Evolutionary conservation across 2,329 filamentous ascomycete genomes (phyloP), one percentile per base, ranked within the genome.

Genomic region (Akanthomyces dipterigenus): DNA sequence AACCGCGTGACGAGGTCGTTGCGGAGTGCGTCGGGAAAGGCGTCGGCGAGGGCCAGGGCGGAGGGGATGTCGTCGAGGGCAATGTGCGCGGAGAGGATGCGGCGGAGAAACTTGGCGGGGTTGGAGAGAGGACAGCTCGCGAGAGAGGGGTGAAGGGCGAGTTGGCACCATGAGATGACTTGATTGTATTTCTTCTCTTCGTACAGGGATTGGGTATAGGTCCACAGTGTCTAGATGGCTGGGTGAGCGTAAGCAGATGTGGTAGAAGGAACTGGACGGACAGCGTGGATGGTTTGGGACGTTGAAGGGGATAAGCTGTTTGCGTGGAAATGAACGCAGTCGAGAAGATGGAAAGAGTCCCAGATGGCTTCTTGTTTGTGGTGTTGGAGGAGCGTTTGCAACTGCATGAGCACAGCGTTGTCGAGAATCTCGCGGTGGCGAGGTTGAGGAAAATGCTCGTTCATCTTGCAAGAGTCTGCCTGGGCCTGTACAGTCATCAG

Each of bases 11-110:
- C 78, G 1, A 85, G 80, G 11, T 90, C 86, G 51, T 83, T 78
- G 64, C 80, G 82, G 20, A 80, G 80, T 0, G 73, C 66, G 18
- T 83, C 76, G 0, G 87, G 75, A 81, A 95, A 88, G 1, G 78
- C 72, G 22, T 77, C 73, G 65, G 88, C 87, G 0, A 82, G 55
- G 3, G 63, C 58, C 8, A 60, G 59, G 2, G 70, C 72, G 12
- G 65, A 60, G 14, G 71, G 67, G 6, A 63, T 42, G 42, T 73
- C 65, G 31, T 66, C 66, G 12, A 66, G 79, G 36, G 82, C 79
- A 11, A 95, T 74, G 2, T 86, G 84, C 68, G 88, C 93, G 4
- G 88, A 74, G 3, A 96, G 84, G 7, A 89, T 74, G 70, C 90
- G 96, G 61, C 92, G 92, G 45, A 42, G 59, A 63, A 95, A 80